Base-by-base conservation (phyloP, 495 filamentous ascomycete genomes). In the Recurvomyces mirabilis region DNA sequence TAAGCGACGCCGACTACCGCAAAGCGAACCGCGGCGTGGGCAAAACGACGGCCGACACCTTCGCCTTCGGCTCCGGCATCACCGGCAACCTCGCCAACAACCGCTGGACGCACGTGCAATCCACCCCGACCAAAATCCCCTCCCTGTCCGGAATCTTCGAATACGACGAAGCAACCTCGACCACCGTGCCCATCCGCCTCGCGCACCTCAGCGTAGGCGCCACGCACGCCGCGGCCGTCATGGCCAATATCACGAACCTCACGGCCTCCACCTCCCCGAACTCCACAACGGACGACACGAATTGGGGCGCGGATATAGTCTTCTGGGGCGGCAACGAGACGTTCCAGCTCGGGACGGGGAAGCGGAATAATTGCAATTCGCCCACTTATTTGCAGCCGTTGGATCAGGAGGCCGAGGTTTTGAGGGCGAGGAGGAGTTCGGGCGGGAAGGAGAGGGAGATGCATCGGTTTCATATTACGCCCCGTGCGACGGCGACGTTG, bases 321-420 rank as follows among this genome's bases (percentile, higher is more conserved):
- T 93, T 80, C 73, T 98, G 88, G 84, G 91, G 91, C 51, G 84
- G 83, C 28, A 98, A 95, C 55, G 89, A 98, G 65, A 72, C 76
- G 49, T 94, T 83, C 57, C 91, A 98, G 58, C 73, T 98, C 14
- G 91, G 91, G 3, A 95, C 82, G 3, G 89, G 91, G 26, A 89
- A 78, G 68, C 65, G 88, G 47, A 93, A 75, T 55, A 96, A 98
- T 56, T 51, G 76, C 5, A 65, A 71, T 23, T 68, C 69, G 9
- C 91, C 91, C 12, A 69, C 68, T 0, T 84, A 95, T 60, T 86
- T 98, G 43, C 71, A 77, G 21, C 83, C 84, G 7, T 65, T 94
- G 25, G 75, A 87, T 39, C 49, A 60, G 36, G 57, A 51, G 9
- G 64, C 62, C 21, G 71, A 73, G 51, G 64, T 65, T 47, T 66